phyloP scores from a whole-genome alignment of 2,329 filamentous ascomycete species.

The Triangularia verruculosa region DNA sequence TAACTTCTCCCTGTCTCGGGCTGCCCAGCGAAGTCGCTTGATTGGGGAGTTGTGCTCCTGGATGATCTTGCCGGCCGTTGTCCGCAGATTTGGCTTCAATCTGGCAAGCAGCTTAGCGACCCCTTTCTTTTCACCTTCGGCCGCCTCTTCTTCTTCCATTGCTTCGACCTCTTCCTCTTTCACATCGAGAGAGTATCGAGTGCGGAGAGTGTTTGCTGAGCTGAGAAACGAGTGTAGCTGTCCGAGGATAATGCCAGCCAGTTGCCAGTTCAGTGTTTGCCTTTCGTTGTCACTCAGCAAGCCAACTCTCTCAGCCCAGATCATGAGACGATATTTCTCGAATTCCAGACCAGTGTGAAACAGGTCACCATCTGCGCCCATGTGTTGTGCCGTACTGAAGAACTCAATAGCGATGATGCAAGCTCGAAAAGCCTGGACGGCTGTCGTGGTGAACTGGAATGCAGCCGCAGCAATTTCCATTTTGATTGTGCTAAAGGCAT shows the following conservation, averaged over 20 bases:
- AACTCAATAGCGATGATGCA: conserved; percentile 23
- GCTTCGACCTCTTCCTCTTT: conserved; percentile 18
- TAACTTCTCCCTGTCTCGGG: conserved; percentile 17
- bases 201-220: conserved; percentile 17
- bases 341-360: conserved; percentile 22
- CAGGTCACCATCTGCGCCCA: conserved; percentile 24
- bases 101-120: conserved; percentile 20
- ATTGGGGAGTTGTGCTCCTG: conserved; percentile 20
- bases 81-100: conserved; percentile 16
- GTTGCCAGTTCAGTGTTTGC: conserved; percentile 23
- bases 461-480: conserved; percentile 13
- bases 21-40: conserved; percentile 23
- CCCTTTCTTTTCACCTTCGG: conserved; percentile 7
- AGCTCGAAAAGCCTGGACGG: conserved; percentile 20
- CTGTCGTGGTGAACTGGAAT: conserved; percentile 16
- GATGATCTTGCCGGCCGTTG: conserved; percentile 18
- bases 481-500: not conserved
- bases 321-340: conserved; percentile 25
- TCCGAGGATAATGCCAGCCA: conserved; percentile 20
- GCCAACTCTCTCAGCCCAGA: conserved; percentile 21
- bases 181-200: conserved; percentile 23
- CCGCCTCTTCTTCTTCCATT: not conserved
- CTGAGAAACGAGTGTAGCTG: conserved; percentile 21
- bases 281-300: conserved; percentile 14
- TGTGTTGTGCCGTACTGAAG: conserved; percentile 23